phyloP scores from a whole-genome alignment of 2,329 filamentous ascomycete genomes.

The Juglanconis sp. region DNA sequence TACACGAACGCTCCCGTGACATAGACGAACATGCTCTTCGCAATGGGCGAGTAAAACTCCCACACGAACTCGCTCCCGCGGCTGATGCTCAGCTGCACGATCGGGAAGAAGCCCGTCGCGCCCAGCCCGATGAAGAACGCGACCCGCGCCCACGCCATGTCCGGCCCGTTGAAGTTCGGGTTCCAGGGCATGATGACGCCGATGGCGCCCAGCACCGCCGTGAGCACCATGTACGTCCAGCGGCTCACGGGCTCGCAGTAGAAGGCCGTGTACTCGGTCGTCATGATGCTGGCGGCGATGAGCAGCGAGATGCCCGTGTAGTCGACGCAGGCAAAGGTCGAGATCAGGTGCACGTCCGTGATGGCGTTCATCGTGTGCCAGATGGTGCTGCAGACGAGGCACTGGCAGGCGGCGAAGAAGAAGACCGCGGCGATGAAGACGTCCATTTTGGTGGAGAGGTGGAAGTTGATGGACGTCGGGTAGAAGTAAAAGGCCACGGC shows the following conservation, averaged over 20 bases:
- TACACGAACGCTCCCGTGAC: slow-evolving; percentile 81
- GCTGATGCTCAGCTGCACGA: slow-evolving; percentile 76
- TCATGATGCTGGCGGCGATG: slow-evolving; percentile 95
- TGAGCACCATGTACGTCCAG: slow-evolving; percentile 80
- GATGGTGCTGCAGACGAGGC: slow-evolving; percentile 87
- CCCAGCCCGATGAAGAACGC: slow-evolving; percentile 87
- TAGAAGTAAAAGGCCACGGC: slow-evolving; percentile 95
- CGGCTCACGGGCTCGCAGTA: slow-evolving; percentile 92
- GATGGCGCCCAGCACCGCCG: slow-evolving; percentile 75
- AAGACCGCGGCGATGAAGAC: slow-evolving; percentile 89
- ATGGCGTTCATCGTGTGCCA: slow-evolving; percentile 99
- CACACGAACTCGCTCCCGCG: slow-evolving; percentile 78
- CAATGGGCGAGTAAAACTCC: slow-evolving; percentile 83
- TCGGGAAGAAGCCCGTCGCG: slow-evolving; percentile 82
- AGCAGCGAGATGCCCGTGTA: slow-evolving; percentile 96
- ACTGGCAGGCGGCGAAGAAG: slow-evolving; percentile 94
- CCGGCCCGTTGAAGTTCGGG: slow-evolving; percentile 84
- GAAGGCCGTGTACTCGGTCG: slow-evolving; percentile 96
- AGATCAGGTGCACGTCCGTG: slow-evolving; percentile 82
- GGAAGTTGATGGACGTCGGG: slow-evolving; percentile 82
- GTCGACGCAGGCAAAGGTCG: slow-evolving; percentile 95
- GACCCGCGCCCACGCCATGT: slow-evolving; percentile 92
- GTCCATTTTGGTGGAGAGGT: slow-evolving; percentile 80
- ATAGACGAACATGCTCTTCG: slow-evolving; percentile 85
- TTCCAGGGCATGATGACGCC: slow-evolving; percentile 95